Base-by-base conservation (phyloP, 2,329 filamentous ascomycete species). In the Aureobasidium sp. region DNA sequence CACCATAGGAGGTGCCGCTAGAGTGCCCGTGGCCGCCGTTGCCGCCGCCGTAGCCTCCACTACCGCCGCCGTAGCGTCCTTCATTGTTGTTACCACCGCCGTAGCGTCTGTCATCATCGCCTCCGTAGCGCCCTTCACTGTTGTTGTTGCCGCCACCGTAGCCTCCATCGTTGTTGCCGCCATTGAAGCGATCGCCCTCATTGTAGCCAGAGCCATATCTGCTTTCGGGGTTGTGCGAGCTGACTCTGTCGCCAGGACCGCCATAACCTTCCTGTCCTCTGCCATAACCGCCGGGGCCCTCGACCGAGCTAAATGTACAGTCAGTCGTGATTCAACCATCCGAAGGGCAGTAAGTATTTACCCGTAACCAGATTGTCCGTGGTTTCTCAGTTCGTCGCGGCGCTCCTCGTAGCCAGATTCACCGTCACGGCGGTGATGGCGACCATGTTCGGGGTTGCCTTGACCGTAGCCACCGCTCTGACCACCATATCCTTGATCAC, bases 1-100 rank as follows among this genome's bases (percentile, higher is more conserved):
- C 70, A 52, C 76, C 77, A 61, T 79, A 78, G 1, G 74, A 72
- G 9, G 76, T 78, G 50, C 76, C 75, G 37, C 73, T 73, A 15
- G 74, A 77, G 42, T 75, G 67, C 58, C 72, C 71, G 46, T 73
- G 67, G 32, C 72, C 71, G 44, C 65, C 51, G 32, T 65, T 48
- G 36, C 62, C 62, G 37, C 52, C 71, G 59, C 44, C 70, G 68
- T 48, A 62, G 69, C 51, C 61, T 46, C 42, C 55, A n/a, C 26
- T 66, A 23, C 68, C 61, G 23, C 66, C 64, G n/a, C 67, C 68
- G 48, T 64, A 34, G 32, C 32, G 32, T 34, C 32, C 32, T 10
- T 34, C 32, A 9, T 34, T 34, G 32, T 34, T 9, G 9, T 34
- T 34, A 10, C 32, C 32, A 10, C 32, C 32, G 15, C 34, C 34